Percentiles rank a stretch among this genome's conserved stretches.
These are phyloP conservation scores for Scheffersomyces amazonensis DNA, from an alignment of 805 yeast species.

Conservation along the genomic window DNA sequence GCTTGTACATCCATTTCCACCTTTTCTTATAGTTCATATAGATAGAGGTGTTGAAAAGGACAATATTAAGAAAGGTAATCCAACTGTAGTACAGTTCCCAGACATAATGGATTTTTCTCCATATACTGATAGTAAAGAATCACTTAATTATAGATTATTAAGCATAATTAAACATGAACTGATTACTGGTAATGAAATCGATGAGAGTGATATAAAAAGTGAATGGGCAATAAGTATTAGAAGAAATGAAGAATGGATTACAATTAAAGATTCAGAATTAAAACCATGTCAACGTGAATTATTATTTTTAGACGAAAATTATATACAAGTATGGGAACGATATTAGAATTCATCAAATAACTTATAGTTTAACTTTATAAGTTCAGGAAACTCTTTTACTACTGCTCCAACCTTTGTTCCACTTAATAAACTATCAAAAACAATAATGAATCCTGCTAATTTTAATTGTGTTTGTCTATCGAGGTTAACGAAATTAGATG, in stretches of 20 bases:
- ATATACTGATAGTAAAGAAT: slow-evolving; percentile 13
- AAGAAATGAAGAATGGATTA: slow-evolving; percentile 49
- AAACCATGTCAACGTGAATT: slow-evolving; percentile 52
- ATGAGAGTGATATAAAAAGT: slow-evolving; percentile 14
- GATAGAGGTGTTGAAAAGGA: slow-evolving; percentile 39
- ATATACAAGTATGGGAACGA: slow-evolving; percentile 66
- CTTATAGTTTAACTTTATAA: slow-evolving; percentile 6
- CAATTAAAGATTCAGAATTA: slow-evolving; percentile 51
- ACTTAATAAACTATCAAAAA: slow-evolving; percentile 9
- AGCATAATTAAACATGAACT: slow-evolving; percentile 14
- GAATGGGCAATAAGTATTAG: slow-evolving; percentile 14
- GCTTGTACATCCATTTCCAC: slow-evolving; percentile 45
- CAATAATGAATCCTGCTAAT: slow-evolving; percentile 16
- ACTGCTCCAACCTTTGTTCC: slow-evolving; percentile 15
- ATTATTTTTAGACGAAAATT: slow-evolving; percentile 58
- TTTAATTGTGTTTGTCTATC: slow-evolving; percentile 10
- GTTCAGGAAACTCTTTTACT: slow-evolving; percentile 3
- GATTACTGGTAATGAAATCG: slow-evolving; percentile 11
- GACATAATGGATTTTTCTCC: slow-evolving; percentile 36
- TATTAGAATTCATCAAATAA: slow-evolving; percentile 2
- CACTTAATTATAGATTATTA: slow-evolving; percentile 32
- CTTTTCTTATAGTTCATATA: slow-evolving; percentile 51
- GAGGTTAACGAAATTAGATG: slow-evolving; percentile 4
- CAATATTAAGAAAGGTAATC: slow-evolving; percentile 16
- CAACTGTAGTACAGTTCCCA: slow-evolving; percentile 63